A percentile compares a stretch with the other conserved stretches of the same genome.
Evolutionary conservation across 2,329 filamentous ascomycete genomes (phyloP).

Genomic region (Pseudogymnoascus verrucosus): DNA sequence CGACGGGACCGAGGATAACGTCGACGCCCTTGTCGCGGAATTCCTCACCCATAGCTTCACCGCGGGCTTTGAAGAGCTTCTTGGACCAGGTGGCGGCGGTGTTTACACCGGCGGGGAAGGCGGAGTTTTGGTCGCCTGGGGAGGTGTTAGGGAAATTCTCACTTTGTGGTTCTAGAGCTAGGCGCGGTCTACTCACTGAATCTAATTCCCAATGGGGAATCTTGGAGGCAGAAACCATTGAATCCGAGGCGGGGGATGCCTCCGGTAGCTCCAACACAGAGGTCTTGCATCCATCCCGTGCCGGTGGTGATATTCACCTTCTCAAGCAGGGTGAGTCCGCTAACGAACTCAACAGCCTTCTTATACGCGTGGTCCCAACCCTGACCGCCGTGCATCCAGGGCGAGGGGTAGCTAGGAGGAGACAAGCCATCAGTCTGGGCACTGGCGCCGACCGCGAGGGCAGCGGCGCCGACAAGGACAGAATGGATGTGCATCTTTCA

Average conservation of each 20-base stretch:
- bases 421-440: slow-evolving; percentile 16
- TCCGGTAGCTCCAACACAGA: slow-evolving; percentile 27
- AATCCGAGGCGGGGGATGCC: slow-evolving; percentile 27
- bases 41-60: slow-evolving; percentile 61
- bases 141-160: slow-evolving; percentile 58
- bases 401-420: slow-evolving; percentile 27
- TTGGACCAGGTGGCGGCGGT: slow-evolving; percentile 69
- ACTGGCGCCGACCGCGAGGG: neutral
- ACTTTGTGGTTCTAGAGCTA: slow-evolving; percentile 27
- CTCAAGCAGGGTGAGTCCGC: slow-evolving; percentile 68
- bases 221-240: slow-evolving; percentile 27
- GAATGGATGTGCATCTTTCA: neutral
- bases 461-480: neutral
- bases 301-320: slow-evolving; percentile 94
- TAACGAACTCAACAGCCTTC: slow-evolving; percentile 61
- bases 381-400: slow-evolving; percentile 27
- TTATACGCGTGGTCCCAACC: slow-evolving; percentile 63
- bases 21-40: slow-evolving; percentile 67
- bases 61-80: slow-evolving; percentile 59
- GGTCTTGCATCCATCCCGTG: slow-evolving; percentile 33
- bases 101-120: slow-evolving; percentile 71
- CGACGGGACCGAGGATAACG: slow-evolving; percentile 66
- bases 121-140: slow-evolving; percentile 59
- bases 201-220: slow-evolving; percentile 33
- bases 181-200: slow-evolving; percentile 63